These are phyloP conservation scores for Chytriomyces hyalinus DNA, from an alignment of 192 early-diverging fungal species.

Conservation along the genomic window DNA sequence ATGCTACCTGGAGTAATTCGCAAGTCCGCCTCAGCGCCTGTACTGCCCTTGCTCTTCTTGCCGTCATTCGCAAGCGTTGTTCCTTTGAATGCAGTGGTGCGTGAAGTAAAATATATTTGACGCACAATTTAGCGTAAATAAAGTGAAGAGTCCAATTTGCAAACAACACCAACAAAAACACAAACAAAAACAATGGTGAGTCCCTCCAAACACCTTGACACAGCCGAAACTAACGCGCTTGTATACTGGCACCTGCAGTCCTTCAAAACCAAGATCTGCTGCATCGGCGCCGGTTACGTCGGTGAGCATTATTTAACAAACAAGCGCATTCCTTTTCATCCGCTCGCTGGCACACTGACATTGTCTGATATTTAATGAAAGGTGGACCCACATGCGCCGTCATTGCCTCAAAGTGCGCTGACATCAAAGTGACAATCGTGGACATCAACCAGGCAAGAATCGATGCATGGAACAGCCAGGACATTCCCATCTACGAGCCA, in stretches of 20 bases:
- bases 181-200: not conserved
- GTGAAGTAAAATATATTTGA: not conserved
- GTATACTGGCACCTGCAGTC: not conserved
- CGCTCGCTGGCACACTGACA: not conserved
- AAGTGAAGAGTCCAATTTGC: not conserved
- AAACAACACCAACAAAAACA: not conserved
- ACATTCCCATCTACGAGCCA: slow-evolving; percentile 92
- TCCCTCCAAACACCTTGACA: not conserved
- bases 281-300: slow-evolving; percentile 95
- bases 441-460: slow-evolving; percentile 82
- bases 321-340: not conserved
- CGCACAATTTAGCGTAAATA: not conserved
- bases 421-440: slow-evolving; percentile 88
- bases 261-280: slow-evolving; percentile 66
- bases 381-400: slow-evolving; percentile 92
- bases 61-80: not conserved
- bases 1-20: slow-evolving; percentile 79
- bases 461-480: slow-evolving; percentile 86
- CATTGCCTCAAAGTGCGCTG: slow-evolving; percentile 86
- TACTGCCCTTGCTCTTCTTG: not conserved
- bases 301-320: slow-evolving; percentile 57
- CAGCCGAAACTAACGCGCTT: not conserved
- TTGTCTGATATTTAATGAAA: slow-evolving; percentile 27
- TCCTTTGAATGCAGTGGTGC: not conserved
- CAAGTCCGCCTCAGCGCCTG: slow-evolving; percentile 49